These are phyloP conservation scores for Tuber indicum DNA, from an alignment of 495 filamentous ascomycete genomes.

Conservation along the genomic window DNA sequence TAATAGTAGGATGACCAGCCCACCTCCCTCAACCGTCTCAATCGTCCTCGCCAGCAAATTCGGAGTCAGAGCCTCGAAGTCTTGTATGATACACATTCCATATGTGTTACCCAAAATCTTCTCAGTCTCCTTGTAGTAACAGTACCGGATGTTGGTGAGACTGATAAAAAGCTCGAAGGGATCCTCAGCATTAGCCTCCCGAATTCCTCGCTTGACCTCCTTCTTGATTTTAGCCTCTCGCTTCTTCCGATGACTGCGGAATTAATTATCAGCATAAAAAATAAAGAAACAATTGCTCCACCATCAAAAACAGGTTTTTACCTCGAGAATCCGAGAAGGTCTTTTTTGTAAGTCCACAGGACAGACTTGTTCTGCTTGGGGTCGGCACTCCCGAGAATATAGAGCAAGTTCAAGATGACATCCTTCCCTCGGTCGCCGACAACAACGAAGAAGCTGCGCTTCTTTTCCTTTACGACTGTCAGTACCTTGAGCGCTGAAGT, in stretches of 20 bases:
- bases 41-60: constrained; percentile 92
- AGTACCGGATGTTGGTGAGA: constrained; percentile 93
- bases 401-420: constrained; percentile 91
- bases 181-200: constrained; percentile 92
- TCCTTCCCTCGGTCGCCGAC: constrained; percentile 96
- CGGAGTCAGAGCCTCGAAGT: constrained; percentile 96
- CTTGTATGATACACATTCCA: constrained; percentile 96
- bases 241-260: constrained; percentile 81
- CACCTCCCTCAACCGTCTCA: constrained; percentile 96
- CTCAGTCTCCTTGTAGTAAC: constrained; percentile 99
- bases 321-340: constrained; percentile 84
- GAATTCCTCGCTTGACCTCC: constrained; percentile 89
- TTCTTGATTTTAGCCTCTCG: constrained; percentile 96
- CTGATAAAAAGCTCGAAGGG: constrained; percentile 98
- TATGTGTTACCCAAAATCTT: constrained; percentile 98
- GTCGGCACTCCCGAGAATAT: constrained; percentile 82
- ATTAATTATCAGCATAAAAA: not conserved
- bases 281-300: not conserved
- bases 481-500: not conserved
- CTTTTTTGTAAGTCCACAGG: constrained; percentile 99
- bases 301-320: constrained; percentile 25
- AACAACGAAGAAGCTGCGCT: constrained; percentile 93
- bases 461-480: constrained; percentile 60
- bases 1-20: constrained; percentile 78
- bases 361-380: constrained; percentile 95